phyloP scores from a whole-genome alignment of 1,284 basidiomycete genomes.

The Wolfiporia cocos region DNA sequence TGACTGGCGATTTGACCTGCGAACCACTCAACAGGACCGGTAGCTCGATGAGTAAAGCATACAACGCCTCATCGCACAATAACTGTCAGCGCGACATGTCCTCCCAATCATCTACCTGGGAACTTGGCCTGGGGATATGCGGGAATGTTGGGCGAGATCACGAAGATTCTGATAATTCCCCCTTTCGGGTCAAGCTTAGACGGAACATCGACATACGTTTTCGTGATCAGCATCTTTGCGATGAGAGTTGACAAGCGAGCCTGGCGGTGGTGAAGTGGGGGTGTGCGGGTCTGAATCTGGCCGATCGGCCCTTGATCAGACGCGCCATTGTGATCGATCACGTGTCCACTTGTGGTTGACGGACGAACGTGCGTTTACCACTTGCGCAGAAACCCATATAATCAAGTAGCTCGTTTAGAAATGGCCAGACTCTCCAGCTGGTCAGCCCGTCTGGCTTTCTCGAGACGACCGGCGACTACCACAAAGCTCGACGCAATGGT shows the following conservation, averaged over 20 bases:
- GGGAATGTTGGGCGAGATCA: slow-evolving; percentile 65
- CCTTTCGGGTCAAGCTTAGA: slow-evolving; percentile 58
- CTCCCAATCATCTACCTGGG: slow-evolving; percentile 63
- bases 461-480: too few species aligned
- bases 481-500: slow-evolving; percentile 30
- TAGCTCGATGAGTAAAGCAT: slow-evolving; percentile 83
- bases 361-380: slow-evolving; percentile 11
- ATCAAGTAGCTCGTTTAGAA: not conserved
- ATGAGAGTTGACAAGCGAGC: too few species aligned
- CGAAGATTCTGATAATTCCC: slow-evolving; percentile 70
- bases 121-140: slow-evolving; percentile 80
- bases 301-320: too few species aligned
- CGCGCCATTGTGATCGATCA: too few species aligned
- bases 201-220: slow-evolving; percentile 70
- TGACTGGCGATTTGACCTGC: slow-evolving; percentile 91
- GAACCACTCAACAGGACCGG: slow-evolving; percentile 83
- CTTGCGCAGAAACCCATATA: too few species aligned
- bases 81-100: too few species aligned
- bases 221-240: slow-evolving; percentile 65
- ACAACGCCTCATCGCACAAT: slow-evolving; percentile 67
- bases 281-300: not conserved
- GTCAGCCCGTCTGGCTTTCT: too few species aligned
- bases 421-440: too few species aligned
- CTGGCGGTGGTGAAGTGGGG: too few species aligned
- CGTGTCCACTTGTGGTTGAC: too few species aligned